Percentiles rank a stretch among this genome's conserved stretches.
These are phyloP conservation scores for Dactylis glomerata DNA, from an alignment of 176 grass and related monocot species.

Conservation along the genomic window DNA sequence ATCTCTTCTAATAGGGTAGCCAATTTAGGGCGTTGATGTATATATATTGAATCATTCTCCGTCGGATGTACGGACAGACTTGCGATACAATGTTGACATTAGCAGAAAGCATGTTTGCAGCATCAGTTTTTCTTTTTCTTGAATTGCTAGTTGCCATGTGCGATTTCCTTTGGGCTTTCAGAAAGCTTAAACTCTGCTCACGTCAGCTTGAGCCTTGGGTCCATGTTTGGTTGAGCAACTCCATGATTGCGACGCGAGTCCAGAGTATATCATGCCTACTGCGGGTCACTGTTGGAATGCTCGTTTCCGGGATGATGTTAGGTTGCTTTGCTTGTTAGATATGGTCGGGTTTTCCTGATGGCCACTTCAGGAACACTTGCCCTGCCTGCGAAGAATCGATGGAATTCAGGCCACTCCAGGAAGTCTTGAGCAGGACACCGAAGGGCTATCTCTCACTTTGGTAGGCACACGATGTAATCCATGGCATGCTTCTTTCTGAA, in stretches of 20 bases:
- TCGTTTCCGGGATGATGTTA: background rate
- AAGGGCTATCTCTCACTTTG: background rate
- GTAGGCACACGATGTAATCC: background rate
- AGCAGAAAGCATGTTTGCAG: background rate
- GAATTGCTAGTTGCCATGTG: too few relatives aligned
- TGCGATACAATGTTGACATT: background rate
- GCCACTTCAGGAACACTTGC: background rate
- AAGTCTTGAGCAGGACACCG: too few relatives aligned
- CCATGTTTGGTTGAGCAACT: background rate
- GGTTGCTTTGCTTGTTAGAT: background rate
- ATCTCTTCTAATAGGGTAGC: background rate
- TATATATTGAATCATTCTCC: background rate
- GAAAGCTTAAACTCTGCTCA: background rate
- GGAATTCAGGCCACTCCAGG: too few relatives aligned
- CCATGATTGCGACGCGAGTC: background rate
- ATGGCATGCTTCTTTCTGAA: background rate
- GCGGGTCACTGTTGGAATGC: background rate
- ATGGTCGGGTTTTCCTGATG: background rate
- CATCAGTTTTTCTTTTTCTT: background rate
- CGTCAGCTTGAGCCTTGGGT: background rate
- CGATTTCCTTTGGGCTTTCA: background rate
- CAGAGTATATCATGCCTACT: too few relatives aligned
- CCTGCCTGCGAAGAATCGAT: too few relatives aligned
- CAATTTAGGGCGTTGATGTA: background rate
- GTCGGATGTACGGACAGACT: background rate